Conservation (phyloP, 1,284 basidiomycete species). For the Fomitopsis palustris region DNA sequence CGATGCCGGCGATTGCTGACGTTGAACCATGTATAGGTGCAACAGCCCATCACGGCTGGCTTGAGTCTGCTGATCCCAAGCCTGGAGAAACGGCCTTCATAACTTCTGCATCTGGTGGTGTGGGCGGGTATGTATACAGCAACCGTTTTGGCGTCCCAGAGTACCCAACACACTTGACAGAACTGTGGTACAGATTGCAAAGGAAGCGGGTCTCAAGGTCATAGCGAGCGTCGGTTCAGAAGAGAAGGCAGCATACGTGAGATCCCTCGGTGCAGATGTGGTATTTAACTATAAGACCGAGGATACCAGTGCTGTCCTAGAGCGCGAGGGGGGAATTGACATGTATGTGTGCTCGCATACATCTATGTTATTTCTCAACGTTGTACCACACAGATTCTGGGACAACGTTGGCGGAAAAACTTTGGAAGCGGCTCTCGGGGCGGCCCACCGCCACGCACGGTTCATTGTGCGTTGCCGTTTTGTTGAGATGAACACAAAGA, state of each 20-base stretch:
- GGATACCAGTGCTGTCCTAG: constrained; percentile 47
- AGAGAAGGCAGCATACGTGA: constrained; percentile 65
- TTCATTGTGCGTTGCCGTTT: constrained; percentile 47
- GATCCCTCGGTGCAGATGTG: constrained; percentile 63
- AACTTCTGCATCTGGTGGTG: background rate
- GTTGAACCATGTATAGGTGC: constrained; percentile 11
- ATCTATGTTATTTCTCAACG: constrained; percentile 10
- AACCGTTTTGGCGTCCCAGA: background rate
- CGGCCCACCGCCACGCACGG: constrained; percentile 46
- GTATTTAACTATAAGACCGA: constrained; percentile 74
- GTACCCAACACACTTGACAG: background rate
- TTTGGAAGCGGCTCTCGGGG: constrained; percentile 52
- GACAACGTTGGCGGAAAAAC: constrained; percentile 67
- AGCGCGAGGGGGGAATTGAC: constrained; percentile 54
- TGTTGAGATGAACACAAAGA: no score
- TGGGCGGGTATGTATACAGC: background rate
- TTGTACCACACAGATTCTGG: constrained; percentile 36
- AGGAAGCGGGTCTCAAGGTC: constrained; percentile 59
- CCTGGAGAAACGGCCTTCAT: constrained; percentile 2
- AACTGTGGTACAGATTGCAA: constrained; percentile 49
- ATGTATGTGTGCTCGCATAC: constrained; percentile 30
- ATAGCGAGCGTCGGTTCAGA: constrained; percentile 72
- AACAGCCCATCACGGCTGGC: constrained; percentile 24
- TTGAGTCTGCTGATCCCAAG: background rate
- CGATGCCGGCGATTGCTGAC: no score